Percentiles rank a stretch among this genome's conserved stretches.
Conservation (phyloP, 352 stramenopile genomes). For the Phytophthora meadii region DNA sequence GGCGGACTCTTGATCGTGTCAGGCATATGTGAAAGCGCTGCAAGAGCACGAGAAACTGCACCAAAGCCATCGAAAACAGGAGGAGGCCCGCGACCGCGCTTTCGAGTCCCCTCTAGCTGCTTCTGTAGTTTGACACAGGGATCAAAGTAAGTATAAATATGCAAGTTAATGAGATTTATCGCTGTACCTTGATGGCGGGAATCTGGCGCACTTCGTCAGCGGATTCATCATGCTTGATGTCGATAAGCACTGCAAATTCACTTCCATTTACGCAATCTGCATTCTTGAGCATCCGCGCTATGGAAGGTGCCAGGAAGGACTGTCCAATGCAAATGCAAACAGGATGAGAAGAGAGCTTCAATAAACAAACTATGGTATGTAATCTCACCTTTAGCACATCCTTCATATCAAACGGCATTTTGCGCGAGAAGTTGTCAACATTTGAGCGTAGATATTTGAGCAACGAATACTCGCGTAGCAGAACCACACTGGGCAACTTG, state of each 20-base stretch:
- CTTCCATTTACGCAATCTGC: constrained; percentile 65
- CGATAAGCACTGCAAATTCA: constrained; percentile 71
- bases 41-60: constrained; percentile 72
- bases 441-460: constrained; percentile 57
- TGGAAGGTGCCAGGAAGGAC: constrained; percentile 52
- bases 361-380: not conserved
- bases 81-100: constrained; percentile 68
- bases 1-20: constrained; percentile 68
- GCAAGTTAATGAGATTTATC: not conserved
- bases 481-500: constrained; percentile 78
- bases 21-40: constrained; percentile 52
- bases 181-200: constrained; percentile 67
- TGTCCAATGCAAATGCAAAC: constrained; percentile 20
- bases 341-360: not conserved
- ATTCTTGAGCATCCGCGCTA: constrained; percentile 54
- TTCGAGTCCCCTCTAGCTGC: constrained; percentile 65
- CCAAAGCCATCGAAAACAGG: constrained; percentile 82
- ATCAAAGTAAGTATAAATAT: not conserved
- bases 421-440: constrained; percentile 43
- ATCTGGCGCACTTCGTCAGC: constrained; percentile 81
- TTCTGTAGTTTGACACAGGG: constrained; percentile 37
- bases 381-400: constrained; percentile 75
- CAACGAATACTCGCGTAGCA: constrained; percentile 82
- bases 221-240: constrained; percentile 74
- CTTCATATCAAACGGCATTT: constrained; percentile 70